These are phyloP conservation scores for Fusarium dimerum DNA, from an alignment of 2,329 filamentous ascomycete genomes.

Conservation along the genomic window DNA sequence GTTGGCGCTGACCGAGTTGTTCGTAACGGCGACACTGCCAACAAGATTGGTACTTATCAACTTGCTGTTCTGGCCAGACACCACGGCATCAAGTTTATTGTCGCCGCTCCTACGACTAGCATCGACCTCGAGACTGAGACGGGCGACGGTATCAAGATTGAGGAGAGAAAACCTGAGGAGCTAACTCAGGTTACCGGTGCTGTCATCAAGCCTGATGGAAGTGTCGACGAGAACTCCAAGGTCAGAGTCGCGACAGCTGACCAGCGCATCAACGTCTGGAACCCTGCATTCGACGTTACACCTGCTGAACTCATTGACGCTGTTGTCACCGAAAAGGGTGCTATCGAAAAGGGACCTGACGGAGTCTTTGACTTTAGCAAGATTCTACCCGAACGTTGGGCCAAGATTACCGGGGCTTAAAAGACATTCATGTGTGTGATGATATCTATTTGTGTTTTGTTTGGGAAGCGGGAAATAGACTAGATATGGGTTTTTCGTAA, in stretches of 20 bases:
- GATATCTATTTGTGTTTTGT: conserved; percentile 3
- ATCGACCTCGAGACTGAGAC: conserved; percentile 82
- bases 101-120: conserved; percentile 91
- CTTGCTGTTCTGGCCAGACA: conserved; percentile 86
- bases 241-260: conserved; percentile 79
- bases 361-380: conserved; percentile 68
- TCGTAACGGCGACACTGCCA: conserved; percentile 95
- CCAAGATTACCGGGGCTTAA: conserved; percentile 30
- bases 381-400: conserved; percentile 59
- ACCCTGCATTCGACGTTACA: conserved; percentile 95
- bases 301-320: conserved; percentile 87
- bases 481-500: conserved; percentile 12
- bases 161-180: conserved; percentile 80
- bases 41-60: conserved; percentile 96
- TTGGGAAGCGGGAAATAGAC: conserved; percentile 20
- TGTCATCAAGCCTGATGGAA: conserved; percentile 62
- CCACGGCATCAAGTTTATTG: conserved; percentile 91
- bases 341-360: conserved; percentile 72
- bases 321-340: conserved; percentile 89
- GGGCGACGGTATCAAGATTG: conserved; percentile 83
- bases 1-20: conserved; percentile 95
- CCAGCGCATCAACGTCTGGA: conserved; percentile 84
- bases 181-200: conserved; percentile 84
- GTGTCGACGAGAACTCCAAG: conserved; percentile 61
- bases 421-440: conserved; percentile 3